Conservation (phyloP, 2,329 filamentous ascomycete species). For the Fusarium subglutinans region DNA sequence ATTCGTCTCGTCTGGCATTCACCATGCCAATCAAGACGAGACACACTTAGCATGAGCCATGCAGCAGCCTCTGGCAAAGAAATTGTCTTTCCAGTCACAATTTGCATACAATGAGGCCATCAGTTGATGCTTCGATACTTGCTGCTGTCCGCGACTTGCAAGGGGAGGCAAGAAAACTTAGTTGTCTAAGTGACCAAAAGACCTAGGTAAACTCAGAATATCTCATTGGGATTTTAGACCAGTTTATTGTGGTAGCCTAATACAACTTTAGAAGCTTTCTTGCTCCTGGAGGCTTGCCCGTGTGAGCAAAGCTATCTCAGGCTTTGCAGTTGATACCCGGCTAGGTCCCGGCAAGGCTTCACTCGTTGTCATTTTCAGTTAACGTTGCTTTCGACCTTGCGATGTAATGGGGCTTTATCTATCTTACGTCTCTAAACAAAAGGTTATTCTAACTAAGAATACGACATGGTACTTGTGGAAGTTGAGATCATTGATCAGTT, state of each 20-base stretch:
- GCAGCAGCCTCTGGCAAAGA: background rate
- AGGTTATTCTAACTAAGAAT: background rate
- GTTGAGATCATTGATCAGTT: background rate
- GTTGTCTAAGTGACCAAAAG: background rate
- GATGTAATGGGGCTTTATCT: background rate
- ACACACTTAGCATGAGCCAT: conserved; percentile 12
- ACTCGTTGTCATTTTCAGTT: background rate
- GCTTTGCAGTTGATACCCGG: background rate
- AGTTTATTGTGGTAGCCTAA: background rate
- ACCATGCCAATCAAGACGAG: conserved; percentile 28
- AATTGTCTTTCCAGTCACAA: background rate
- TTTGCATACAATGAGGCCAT: background rate
- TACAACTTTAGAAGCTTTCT: background rate
- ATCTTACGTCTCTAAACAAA: background rate
- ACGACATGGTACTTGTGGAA: background rate
- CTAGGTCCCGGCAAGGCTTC: background rate
- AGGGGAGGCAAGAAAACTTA: background rate
- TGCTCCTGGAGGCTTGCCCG: background rate
- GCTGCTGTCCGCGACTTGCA: background rate
- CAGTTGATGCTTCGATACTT: background rate
- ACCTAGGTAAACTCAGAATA: background rate
- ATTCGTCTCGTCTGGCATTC: conserved; percentile 14
- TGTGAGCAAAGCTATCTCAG: background rate
- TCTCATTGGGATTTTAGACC: too few relatives aligned
- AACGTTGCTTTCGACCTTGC: background rate